Conservation (phyloP, 2,329 filamentous ascomycete genomes). For the Lasiodiplodia sp. region DNA sequence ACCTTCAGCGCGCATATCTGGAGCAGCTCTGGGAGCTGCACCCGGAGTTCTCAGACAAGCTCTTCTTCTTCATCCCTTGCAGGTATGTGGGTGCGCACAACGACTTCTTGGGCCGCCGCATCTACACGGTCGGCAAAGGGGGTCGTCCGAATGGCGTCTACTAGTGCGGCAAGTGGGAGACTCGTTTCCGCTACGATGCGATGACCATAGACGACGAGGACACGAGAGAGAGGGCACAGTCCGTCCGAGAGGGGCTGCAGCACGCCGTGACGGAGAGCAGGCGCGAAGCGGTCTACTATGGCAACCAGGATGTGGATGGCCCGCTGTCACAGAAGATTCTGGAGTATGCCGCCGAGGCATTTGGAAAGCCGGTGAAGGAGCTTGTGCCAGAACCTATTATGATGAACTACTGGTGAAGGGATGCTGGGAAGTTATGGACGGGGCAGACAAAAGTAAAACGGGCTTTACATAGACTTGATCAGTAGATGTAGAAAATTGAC, state of each 20-base stretch:
- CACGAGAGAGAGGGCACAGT: not conserved
- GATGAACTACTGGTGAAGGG: no score
- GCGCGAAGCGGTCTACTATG: not conserved
- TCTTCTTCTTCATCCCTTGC: not conserved
- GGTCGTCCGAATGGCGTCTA: not conserved
- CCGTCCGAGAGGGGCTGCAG: not conserved
- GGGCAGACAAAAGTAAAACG: no score
- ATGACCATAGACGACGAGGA: not conserved
- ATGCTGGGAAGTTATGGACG: no score
- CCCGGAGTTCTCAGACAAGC: not conserved
- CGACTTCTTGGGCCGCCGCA: not conserved
- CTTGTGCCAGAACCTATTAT: no score
- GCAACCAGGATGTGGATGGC: not conserved
- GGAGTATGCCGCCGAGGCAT: not conserved
- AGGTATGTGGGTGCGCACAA: not conserved
- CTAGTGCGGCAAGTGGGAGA: not conserved
- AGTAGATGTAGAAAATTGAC: no score
- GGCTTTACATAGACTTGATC: no score
- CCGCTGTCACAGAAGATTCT: not conserved
- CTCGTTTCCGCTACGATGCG: not conserved
- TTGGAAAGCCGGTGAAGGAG: no score
- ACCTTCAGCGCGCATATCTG: not conserved
- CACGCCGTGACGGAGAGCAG: not conserved
- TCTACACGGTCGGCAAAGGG: not conserved
- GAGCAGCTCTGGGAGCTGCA: slow-evolving; percentile 4